Evolutionary conservation across 345 rosid genomes (phyloP), one percentile per base, ranked within the genome.

Genomic region (Corchorus olitorius): DNA sequence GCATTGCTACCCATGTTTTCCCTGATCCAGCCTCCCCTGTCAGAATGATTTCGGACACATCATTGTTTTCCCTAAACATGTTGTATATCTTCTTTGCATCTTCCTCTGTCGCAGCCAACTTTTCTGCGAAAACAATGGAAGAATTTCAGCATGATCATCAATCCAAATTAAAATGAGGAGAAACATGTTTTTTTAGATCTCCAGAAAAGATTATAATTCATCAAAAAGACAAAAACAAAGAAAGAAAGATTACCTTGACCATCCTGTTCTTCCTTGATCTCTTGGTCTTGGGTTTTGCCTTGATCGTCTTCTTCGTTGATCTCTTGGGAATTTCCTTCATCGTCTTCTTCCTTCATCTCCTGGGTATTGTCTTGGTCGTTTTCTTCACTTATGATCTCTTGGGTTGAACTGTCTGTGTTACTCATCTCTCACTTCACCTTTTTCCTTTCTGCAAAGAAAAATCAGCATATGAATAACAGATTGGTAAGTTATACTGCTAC

Each of bases 1-100:
- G 39, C 54, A 66, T 80, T 34, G 91, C 88, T 63, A 87, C 65
- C 89, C 90, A 75, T 0, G 91, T 87, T 81, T 89, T 89, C 74
- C 91, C 93, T 0, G 79, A 78, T 60, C 93, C 88, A 66, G 80
- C 74, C 39, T 77, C 27, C 70, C 91, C 89, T 48, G 14, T 22
- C n/a, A 88, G 65, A 60, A 81, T 27, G 22, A 88, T 35, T 74
- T 8, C 74, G 73, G 46, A 1, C 20, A 0, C 75, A 5, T 17
- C 15, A 2, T 27, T 27, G 27, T 27, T 1, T 27, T 27, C 20
- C 33, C 0, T 27, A 27, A 73, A 58, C 50, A 8, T 0, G 0
- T 27, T 0, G 33, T 49, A 69, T 70, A 72, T 54, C 12, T 1
- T 0, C 19, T 2, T 0, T 37, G 17, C 61, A 53, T 19, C 6